These are phyloP conservation scores for Trichoderma orchidacearum DNA, from an alignment of 495 filamentous ascomycete species.

Conservation along the genomic window DNA sequence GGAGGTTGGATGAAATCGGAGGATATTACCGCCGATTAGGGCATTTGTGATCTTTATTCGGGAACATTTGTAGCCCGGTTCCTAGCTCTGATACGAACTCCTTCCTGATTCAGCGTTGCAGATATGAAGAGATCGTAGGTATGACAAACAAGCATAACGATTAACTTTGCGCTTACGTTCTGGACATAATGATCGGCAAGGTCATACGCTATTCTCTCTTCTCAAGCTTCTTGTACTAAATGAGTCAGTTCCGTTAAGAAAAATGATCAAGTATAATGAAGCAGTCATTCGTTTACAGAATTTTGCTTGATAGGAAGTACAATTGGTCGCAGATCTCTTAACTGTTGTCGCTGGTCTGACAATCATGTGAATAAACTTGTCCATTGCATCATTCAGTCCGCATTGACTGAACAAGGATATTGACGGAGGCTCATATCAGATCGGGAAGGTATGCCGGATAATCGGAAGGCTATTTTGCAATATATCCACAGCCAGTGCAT, in stretches of 20 bases:
- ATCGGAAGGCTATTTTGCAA: not conserved
- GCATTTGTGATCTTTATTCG: not conserved
- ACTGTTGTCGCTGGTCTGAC: not conserved
- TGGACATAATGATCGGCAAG: no score
- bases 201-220: no score
- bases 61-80: not conserved
- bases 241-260: no score
- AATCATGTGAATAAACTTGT: not conserved
- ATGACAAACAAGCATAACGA: not conserved
- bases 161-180: no score
- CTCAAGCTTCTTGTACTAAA: no score
- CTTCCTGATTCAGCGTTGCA: not conserved
- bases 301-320: not conserved
- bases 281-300: no score
- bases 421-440: not conserved
- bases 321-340: not conserved
- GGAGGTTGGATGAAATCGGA: not conserved
- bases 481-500: constrained; percentile 15
- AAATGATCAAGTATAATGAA: no score
- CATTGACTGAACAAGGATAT: not conserved
- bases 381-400: not conserved
- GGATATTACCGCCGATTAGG: not conserved
- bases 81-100: not conserved
- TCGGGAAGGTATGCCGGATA: constrained; percentile 1
- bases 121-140: not conserved